Conservation (phyloP, 202 grass and related monocot genomes). For the Thinopyrum obtusiflorum region DNA sequence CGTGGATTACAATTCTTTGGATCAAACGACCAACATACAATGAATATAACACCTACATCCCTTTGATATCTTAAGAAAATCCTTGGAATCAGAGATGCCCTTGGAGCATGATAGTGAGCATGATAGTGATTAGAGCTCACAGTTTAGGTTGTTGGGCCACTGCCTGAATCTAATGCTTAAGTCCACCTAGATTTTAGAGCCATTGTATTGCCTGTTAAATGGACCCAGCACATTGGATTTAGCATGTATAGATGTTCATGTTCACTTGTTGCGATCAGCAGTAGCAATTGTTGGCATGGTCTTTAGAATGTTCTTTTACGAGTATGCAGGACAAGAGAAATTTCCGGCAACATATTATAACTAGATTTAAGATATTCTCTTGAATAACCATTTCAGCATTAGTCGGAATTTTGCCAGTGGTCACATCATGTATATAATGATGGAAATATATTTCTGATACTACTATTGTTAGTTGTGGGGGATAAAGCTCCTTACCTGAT, state of each 20-base stretch:
- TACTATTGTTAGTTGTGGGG: neutral
- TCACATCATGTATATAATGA: neutral
- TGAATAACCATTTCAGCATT: neutral
- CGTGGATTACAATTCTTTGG: neutral
- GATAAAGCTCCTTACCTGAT: neutral
- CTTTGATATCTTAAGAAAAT: neutral
- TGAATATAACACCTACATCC: neutral
- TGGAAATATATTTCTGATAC: neutral
- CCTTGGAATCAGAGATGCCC: neutral
- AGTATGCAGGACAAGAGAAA: neutral
- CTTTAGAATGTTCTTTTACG: neutral
- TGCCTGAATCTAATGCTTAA: conserved; percentile 19
- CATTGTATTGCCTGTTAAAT: neutral
- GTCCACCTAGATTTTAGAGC: neutral
- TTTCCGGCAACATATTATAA: neutral
- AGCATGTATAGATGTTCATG: neutral
- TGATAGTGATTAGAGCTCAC: neutral
- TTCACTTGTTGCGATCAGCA: conserved; percentile 10
- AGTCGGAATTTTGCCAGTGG: conserved; percentile 3
- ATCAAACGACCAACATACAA: neutral
- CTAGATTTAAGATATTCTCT: neutral
- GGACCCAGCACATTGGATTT: neutral
- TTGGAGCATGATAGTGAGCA: neutral
- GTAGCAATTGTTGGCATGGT: neutral
- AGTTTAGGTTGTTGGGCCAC: neutral